A percentile compares a stretch with the other conserved stretches of the same genome.
Conservation (phyloP, 805 yeast genomes). For the Candida tallmaniae region DNA sequence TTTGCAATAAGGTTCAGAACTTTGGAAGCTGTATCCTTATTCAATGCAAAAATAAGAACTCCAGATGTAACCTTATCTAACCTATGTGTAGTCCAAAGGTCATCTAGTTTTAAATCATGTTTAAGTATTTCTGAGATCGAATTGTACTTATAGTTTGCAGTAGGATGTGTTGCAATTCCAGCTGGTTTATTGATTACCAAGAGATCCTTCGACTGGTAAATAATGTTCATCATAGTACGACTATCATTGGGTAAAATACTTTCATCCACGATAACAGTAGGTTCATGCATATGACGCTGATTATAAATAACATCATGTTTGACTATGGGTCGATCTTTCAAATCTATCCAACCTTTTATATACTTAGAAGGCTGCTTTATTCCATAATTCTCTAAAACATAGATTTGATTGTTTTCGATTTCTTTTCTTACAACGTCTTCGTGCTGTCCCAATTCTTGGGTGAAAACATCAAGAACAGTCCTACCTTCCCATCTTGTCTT, state of each 20-base stretch:
- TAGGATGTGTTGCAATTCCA: constrained; percentile 54
- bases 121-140: constrained; percentile 40
- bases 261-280: constrained; percentile 25
- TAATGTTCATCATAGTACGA: constrained; percentile 14
- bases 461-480: constrained; percentile 27
- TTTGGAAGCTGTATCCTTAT: constrained; percentile 24
- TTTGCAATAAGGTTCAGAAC: constrained; percentile 28
- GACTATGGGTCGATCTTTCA: constrained; percentile 11
- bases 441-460: constrained; percentile 31
- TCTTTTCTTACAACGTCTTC: constrained; percentile 19
- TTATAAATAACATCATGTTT: constrained; percentile 27
- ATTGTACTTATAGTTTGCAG: constrained; percentile 41
- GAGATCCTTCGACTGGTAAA: constrained; percentile 33
- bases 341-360: constrained; percentile 18
- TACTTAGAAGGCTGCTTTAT: constrained; percentile 8
- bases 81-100: constrained; percentile 45
- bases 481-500: constrained; percentile 36
- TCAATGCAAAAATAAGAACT: constrained; percentile 40
- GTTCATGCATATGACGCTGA: constrained; percentile 43
- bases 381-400: constrained; percentile 20
- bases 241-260: constrained; percentile 8
- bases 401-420: constrained; percentile 21
- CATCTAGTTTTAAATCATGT: constrained; percentile 18
- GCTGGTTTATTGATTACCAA: constrained; percentile 48
- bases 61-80: constrained; percentile 53